phyloP scores from a whole-genome alignment of 345 rosid genomes.

The Eucalyptus albens region DNA sequence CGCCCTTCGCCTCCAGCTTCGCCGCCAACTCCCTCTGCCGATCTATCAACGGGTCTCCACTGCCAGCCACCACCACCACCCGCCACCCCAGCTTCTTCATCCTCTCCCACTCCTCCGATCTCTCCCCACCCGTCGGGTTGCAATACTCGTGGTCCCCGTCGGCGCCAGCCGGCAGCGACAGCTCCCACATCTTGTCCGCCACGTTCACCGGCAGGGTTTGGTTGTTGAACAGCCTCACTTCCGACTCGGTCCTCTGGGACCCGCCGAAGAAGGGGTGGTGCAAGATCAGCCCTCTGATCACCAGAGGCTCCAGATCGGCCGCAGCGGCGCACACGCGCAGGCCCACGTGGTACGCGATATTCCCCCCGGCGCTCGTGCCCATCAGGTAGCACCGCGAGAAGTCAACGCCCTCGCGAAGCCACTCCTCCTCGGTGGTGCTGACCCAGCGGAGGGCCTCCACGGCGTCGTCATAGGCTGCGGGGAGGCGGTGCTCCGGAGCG shows the following conservation, averaged over 20 bases:
- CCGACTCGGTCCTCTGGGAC: slow-evolving; percentile 3
- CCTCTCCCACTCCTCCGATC: not conserved
- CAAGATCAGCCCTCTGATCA: slow-evolving; percentile 9
- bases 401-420: not conserved
- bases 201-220: slow-evolving; percentile 5
- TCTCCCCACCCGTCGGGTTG: slow-evolving; percentile 8
- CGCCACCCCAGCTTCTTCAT: not conserved
- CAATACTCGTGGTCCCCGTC: slow-evolving; percentile 29
- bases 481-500: slow-evolving; percentile 12
- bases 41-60: slow-evolving; percentile 15
- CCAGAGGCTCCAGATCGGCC: slow-evolving; percentile 2
- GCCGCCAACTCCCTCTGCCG: slow-evolving; percentile 7
- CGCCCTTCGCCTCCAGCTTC: slow-evolving; percentile 6
- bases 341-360: not conserved
- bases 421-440: not conserved
- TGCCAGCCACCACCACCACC: not conserved
- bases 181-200: slow-evolving; percentile 17
- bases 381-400: not conserved
- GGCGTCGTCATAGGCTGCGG: slow-evolving; percentile 8
- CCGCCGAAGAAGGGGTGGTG: slow-evolving; percentile 36
- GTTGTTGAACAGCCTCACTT: slow-evolving; percentile 5
- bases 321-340: not conserved
- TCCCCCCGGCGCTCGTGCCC: slow-evolving; percentile 1
- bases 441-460: slow-evolving; percentile 7
- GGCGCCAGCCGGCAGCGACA: slow-evolving; percentile 19